Evolutionary conservation across 257 asterid species (phyloP), one percentile per base, ranked within the genome.

Genomic region (Forsythia viridissima): DNA sequence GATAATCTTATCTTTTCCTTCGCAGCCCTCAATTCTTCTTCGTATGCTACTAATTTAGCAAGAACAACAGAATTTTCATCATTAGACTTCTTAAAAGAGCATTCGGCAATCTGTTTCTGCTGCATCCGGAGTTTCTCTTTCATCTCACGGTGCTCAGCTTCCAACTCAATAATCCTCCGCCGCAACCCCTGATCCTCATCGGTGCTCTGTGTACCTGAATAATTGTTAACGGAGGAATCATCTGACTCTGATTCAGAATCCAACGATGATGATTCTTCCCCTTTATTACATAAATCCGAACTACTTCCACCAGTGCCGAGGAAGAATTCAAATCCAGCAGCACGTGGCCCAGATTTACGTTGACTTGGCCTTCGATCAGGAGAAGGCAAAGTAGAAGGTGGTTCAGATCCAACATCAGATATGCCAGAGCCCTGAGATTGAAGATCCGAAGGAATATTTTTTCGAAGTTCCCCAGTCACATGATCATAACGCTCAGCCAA

Each of bases 401-500:
- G 90, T 80, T 95, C 99, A 4, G 97, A 92, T 55, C 96, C 89
- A 4, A 70, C 81, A 24, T 94, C 97, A 3, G 97, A 93, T 34
- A 90, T 69, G 65, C 97, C 94, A 0, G 99, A 96, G 72, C 96
- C 92, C 75, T 93, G 97, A 67, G 99, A 96, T 79, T 88, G 98
- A 79, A 96, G 91, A 86, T 96, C 99, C 0, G 93, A 86, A 51
- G 99, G 97, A 18, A 93, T 81, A 65, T 72, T 92, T 70, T 82
- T 89, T 52, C 85, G 87, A 5, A 92, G 87, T 43, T 92, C 96
- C 12, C 96, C 93, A 0, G 92, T 89, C 21, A 90, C 94, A 8
- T 86, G 76, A 79, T 91, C 96, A 15, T 88, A 91, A 51, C 91
- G 85, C 77, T 92, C 97, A 0, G 97, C 96, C 75, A 92, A 82